Conservation (phyloP, 306 rosid species). For the Quercus ilex region DNA sequence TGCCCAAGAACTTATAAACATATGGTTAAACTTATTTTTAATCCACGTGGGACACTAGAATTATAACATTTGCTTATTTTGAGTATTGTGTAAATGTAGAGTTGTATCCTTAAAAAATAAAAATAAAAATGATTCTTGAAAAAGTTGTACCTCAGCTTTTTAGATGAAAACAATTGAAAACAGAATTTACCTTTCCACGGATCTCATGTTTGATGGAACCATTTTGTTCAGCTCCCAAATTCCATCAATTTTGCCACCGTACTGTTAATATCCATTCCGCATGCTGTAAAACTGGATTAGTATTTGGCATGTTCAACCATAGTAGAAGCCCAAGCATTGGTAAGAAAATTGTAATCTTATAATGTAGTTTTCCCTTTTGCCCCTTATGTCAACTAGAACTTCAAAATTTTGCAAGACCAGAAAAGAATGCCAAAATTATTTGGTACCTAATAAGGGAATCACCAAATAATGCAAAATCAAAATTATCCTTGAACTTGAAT, state of each 20-base stretch:
- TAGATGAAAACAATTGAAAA: too few species aligned
- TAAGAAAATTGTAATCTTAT: neutral
- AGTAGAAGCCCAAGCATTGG: neutral
- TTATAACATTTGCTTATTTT: too few species aligned
- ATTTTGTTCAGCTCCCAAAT: constrained; percentile 74
- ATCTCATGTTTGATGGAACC: constrained; percentile 69
- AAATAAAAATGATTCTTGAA: too few species aligned
- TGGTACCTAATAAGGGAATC: neutral
- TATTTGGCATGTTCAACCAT: constrained; percentile 5
- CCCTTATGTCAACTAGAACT: neutral
- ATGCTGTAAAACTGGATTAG: constrained; percentile 40
- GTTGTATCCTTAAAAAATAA: too few species aligned
- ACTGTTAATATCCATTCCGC: constrained; percentile 60
- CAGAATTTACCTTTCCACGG: constrained; percentile 57
- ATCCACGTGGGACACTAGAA: too few species aligned
- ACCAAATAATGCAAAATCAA: neutral
- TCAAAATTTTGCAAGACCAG: neutral
- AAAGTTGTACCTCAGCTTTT: too few species aligned
- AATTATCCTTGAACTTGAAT: neutral
- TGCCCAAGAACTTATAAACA: too few species aligned
- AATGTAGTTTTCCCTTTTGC: neutral
- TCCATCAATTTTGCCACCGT: constrained; percentile 54
- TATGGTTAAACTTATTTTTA: too few species aligned
- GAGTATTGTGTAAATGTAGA: too few species aligned
- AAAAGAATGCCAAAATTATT: neutral